Conservation (phyloP, 2,329 filamentous ascomycete genomes). For the Didymella glomerata region DNA sequence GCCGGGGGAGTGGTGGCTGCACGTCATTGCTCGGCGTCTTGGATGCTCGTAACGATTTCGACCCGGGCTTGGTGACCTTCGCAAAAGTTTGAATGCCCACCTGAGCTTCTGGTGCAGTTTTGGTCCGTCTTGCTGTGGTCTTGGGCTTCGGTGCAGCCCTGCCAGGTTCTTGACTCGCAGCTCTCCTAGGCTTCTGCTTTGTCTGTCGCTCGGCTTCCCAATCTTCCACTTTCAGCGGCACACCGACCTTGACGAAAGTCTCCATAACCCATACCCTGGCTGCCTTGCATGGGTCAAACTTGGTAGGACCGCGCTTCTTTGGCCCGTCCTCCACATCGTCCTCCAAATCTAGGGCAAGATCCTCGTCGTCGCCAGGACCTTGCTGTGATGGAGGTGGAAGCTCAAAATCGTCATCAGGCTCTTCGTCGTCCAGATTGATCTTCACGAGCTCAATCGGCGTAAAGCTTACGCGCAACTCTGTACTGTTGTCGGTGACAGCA, state of each 20-base stretch:
- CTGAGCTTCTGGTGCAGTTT: slow-evolving; percentile 31
- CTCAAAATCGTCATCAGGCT: slow-evolving; percentile 72
- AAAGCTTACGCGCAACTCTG: slow-evolving; percentile 82
- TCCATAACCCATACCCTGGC: slow-evolving; percentile 76
- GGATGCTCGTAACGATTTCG: slow-evolving; percentile 28
- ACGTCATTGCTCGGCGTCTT: slow-evolving; percentile 30
- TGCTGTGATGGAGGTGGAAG: slow-evolving; percentile 28
- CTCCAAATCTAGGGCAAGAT: slow-evolving; percentile 40
- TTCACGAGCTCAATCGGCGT: slow-evolving; percentile 78
- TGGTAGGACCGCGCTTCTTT: slow-evolving; percentile 55
- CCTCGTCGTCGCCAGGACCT: slow-evolving; percentile 40
- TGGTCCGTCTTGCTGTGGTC: slow-evolving; percentile 34
- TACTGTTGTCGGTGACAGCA: slow-evolving; percentile 74
- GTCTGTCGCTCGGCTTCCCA: slow-evolving; percentile 62
- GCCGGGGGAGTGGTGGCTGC: not conserved
- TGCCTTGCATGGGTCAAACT: slow-evolving; percentile 71
- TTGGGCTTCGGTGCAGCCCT: slow-evolving; percentile 34
- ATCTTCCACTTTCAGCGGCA: slow-evolving; percentile 70
- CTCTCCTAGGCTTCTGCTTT: slow-evolving; percentile 34
- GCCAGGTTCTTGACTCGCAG: slow-evolving; percentile 31
- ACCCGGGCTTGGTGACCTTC: slow-evolving; percentile 49
- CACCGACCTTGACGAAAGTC: slow-evolving; percentile 68
- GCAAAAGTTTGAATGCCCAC: slow-evolving; percentile 42
- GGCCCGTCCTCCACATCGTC: slow-evolving; percentile 49
- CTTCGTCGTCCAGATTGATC: slow-evolving; percentile 77